These are phyloP conservation scores for Apiospora rasikravindrae DNA, from an alignment of 2,329 filamentous ascomycete genomes.

Conservation along the genomic window DNA sequence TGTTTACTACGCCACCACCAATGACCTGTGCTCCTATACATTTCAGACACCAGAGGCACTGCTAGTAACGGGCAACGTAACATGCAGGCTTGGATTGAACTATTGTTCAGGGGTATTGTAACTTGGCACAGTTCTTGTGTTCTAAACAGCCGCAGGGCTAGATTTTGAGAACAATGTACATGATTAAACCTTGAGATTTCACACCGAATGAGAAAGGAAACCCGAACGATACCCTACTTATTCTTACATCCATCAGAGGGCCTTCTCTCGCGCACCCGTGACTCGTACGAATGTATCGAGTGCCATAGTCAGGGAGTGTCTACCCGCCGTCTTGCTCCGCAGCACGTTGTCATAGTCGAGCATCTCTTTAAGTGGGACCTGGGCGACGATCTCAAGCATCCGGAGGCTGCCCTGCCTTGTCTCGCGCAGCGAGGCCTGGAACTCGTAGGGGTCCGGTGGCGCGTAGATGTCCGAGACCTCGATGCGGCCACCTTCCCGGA, in stretches of 20 bases:
- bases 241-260: slow-evolving; percentile 37
- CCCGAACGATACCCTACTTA: neutral
- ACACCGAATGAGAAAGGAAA: neutral
- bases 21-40: neutral
- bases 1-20: neutral
- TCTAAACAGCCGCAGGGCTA: neutral
- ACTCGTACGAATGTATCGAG: slow-evolving; percentile 64
- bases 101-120: slow-evolving; percentile 1
- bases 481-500: slow-evolving; percentile 59
- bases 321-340: slow-evolving; percentile 84
- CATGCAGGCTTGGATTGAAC: neutral
- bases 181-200: neutral
- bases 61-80: too few relatives aligned
- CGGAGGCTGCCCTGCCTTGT: slow-evolving; percentile 53
- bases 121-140: neutral
- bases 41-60: neutral
- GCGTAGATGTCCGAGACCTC: slow-evolving; percentile 81
- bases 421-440: slow-evolving; percentile 60
- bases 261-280: slow-evolving; percentile 59
- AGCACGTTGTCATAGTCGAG: slow-evolving; percentile 91
- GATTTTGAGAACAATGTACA: neutral
- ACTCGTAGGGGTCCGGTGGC: slow-evolving; percentile 81
- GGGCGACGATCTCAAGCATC: slow-evolving; percentile 74
- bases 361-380: slow-evolving; percentile 95
- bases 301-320: slow-evolving; percentile 66